Base-by-base conservation (phyloP, 2,329 filamentous ascomycete species). In the Meredithiella fracta region DNA sequence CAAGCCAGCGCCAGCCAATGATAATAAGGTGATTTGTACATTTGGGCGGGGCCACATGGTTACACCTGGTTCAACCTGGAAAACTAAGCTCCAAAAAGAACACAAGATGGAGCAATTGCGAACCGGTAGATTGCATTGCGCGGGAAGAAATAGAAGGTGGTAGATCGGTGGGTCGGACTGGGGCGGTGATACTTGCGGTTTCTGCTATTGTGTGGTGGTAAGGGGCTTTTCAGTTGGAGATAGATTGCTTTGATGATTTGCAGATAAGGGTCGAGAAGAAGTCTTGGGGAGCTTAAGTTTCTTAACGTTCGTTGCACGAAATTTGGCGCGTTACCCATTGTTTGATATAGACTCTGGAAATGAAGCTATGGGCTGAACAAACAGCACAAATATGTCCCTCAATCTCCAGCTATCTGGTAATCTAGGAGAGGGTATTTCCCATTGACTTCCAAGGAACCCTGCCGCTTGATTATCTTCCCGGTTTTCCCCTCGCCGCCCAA, bases 11-110 rank as follows among this genome's bases (percentile, higher is more conserved):
- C 51, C 15, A 23, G 29, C 51, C 51, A 53, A 40, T 53, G 8
- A 53, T 15, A 53, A 38, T 37, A 3, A 8, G 5, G 31, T 5
- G 34, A 53, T 53, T 53, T 53, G 51, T 40, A 38, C 51, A 40
- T 38, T 53, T 40, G 15, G 29, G 31, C 37, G 51, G 51, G 51
- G 37, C 17, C 22, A 23, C 31, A 53, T 40, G 51, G 51, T 53
- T 53, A 20, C 31, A 53, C 51, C 37, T 38, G 23, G 40, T 22
- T 20, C 40, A n/a, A 15, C 8, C 20, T 20, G 40, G 40, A n/a
- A 17, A 44, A 44, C 20, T 44, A n/a, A 22, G 40, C 40, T 22
- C 4, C 15, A 3, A 44, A 17, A 22, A 44, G 11, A 44, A 44
- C 15, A 44, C 40, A 44, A 15, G 11, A 44, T 22, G 40, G 20